phyloP scores from a whole-genome alignment of 2,329 filamentous ascomycete genomes.

The Epichloe uncinata region DNA sequence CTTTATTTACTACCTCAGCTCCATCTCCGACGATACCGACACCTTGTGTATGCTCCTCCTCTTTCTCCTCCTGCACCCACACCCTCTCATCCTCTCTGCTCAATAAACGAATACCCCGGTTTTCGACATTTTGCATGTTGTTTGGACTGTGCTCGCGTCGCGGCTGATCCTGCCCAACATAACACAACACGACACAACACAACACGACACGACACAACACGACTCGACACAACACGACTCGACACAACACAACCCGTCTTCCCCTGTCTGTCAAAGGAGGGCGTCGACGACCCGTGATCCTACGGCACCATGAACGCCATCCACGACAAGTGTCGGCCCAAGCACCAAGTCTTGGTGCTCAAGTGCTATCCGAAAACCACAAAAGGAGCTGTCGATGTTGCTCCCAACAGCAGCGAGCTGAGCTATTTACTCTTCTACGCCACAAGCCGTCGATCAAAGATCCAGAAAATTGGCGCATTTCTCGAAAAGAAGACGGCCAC shows the following conservation, averaged over 20 bases:
- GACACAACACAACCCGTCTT: background rate
- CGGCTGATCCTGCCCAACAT: background rate
- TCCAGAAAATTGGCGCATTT: slow-evolving; percentile 90
- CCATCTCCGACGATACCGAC: background rate
- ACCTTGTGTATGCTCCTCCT: background rate
- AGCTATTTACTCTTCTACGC: slow-evolving; percentile 96
- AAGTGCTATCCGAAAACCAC: slow-evolving; percentile 93
- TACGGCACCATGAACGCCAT: slow-evolving; percentile 44
- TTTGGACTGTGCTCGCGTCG: background rate
- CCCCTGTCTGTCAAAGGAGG: background rate
- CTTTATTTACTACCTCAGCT: background rate
- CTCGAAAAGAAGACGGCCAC: slow-evolving; percentile 86
- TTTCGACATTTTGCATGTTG: background rate
- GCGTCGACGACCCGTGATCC: background rate
- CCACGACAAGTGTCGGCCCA: slow-evolving; percentile 64
- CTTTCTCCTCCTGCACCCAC: background rate
- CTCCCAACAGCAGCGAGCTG: slow-evolving; percentile 91
- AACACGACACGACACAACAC: background rate
- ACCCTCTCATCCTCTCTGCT: background rate
- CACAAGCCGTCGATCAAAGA: slow-evolving; percentile 84
- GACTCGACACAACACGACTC: background rate
- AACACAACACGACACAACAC: background rate
- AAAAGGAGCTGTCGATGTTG: slow-evolving; percentile 84
- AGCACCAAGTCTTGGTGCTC: slow-evolving; percentile 90
- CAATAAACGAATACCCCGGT: background rate